Percentiles rank a stretch among this genome's conserved stretches.
phyloP scores from a whole-genome alignment of 2,329 filamentous ascomycete genomes.

The Stromatinia cepivora region DNA sequence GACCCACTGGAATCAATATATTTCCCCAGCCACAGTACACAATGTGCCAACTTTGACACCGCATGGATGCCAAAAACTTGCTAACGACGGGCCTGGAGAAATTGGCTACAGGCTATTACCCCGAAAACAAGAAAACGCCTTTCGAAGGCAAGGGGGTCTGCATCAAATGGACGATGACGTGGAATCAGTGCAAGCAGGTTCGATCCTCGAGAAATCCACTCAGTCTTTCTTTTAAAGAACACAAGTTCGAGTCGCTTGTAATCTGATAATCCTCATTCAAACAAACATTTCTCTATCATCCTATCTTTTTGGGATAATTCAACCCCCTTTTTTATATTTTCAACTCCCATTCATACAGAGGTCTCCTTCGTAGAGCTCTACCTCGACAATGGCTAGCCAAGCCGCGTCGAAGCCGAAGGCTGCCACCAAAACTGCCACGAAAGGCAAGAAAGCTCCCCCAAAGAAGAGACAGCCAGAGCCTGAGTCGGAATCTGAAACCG shows the following conservation, averaged over 20 bases:
- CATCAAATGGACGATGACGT: conserved; percentile 20
- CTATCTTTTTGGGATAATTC: neutral
- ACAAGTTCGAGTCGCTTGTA: conserved; percentile 7
- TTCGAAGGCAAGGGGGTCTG: neutral
- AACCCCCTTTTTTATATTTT: neutral
- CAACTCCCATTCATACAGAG: neutral
- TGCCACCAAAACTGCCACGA: conserved; percentile 15
- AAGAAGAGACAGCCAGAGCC: conserved; percentile 16
- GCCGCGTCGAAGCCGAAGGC: conserved; percentile 19
- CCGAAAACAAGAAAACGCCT: conserved; percentile 19
- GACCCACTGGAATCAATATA: conserved; percentile 13
- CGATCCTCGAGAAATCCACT: conserved; percentile 6
- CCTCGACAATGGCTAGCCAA: conserved; percentile 18
- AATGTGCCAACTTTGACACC: conserved; percentile 16
- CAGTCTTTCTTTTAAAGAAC: conserved; percentile 24
- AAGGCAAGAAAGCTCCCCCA: conserved; percentile 19
- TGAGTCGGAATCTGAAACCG: conserved; percentile 9
- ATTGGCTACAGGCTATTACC: neutral
- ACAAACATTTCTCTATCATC: neutral
- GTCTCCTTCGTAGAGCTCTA: neutral
- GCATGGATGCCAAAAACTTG: conserved; percentile 15
- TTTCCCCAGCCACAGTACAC: conserved; percentile 17
- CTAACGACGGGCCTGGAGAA: conserved; percentile 1
- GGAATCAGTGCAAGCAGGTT: conserved; percentile 16
- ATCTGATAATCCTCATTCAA: neutral